A percentile compares a stretch with the other conserved stretches of the same genome.
phyloP scores from a whole-genome alignment of 345 rosid genomes.

The Xanthoceras sorbifolium region DNA sequence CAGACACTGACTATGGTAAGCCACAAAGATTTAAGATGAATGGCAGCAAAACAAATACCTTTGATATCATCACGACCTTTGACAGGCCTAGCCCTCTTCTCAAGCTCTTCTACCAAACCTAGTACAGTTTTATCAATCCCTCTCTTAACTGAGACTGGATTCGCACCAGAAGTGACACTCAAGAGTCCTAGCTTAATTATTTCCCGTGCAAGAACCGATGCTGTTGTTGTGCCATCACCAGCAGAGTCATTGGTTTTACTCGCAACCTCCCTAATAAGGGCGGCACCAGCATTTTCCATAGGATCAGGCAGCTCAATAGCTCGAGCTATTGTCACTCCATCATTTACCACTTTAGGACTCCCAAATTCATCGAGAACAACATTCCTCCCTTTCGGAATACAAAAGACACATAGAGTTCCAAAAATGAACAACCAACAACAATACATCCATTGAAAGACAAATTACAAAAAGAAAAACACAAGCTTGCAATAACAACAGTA shows the following conservation, averaged over 20 bases:
- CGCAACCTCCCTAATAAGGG: conserved; percentile 98
- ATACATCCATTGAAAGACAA: too few relatives aligned
- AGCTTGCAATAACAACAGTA: too few relatives aligned
- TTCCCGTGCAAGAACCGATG: conserved; percentile 89
- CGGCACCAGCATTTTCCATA: conserved; percentile 99
- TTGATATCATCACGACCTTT: conserved; percentile 86
- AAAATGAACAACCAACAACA: too few relatives aligned
- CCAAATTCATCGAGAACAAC: conserved; percentile 97
- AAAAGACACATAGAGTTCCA: not conserved
- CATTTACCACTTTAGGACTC: conserved; percentile 96
- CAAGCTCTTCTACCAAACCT: conserved; percentile 75
- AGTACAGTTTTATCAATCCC: conserved; percentile 92
- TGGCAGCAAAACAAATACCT: conserved; percentile 44
- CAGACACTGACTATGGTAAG: not conserved
- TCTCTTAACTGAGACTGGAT: conserved; percentile 84
- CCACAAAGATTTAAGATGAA: not conserved
- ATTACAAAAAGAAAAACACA: too few relatives aligned
- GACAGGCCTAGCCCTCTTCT: conserved; percentile 83
- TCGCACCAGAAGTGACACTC: conserved; percentile 95
- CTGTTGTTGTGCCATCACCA: conserved; percentile 99
- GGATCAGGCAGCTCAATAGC: conserved; percentile 92
- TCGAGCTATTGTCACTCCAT: conserved; percentile 94
- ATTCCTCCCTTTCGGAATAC: conserved; percentile 67
- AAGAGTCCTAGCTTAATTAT: conserved; percentile 83
- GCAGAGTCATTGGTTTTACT: conserved; percentile 98